A percentile compares a stretch with the other conserved stretches of the same genome.
phyloP scores from a whole-genome alignment of 345 rosid species.

The Cardamine occulta region DNA sequence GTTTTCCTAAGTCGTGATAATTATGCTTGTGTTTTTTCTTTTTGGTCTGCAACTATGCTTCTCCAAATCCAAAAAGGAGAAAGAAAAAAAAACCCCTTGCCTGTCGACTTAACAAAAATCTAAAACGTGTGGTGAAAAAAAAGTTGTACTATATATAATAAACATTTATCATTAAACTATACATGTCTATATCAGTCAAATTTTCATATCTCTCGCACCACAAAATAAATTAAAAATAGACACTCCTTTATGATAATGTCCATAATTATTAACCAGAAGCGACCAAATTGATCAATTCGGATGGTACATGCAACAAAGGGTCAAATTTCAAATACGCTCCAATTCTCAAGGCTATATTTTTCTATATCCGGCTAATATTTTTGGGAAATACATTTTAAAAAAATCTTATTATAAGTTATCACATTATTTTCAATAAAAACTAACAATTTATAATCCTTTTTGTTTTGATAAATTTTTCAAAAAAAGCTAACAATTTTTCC shows the following conservation, averaged over 20 bases:
- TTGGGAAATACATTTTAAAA: neutral
- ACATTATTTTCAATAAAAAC: neutral
- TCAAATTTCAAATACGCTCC: neutral
- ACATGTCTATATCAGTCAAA: conserved; percentile 1
- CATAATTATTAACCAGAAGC: neutral
- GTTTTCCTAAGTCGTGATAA: neutral
- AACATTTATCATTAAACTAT: neutral
- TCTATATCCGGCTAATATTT: neutral
- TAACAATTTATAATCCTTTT: too few relatives aligned
- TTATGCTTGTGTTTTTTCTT: neutral
- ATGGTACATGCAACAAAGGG: conserved; percentile 2
- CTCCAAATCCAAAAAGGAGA: neutral
- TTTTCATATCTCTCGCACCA: conserved; percentile 1
- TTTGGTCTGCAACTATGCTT: neutral
- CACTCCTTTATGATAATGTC: conserved; percentile 6
- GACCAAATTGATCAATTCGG: neutral
- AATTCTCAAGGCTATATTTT: neutral
- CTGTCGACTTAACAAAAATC: neutral
- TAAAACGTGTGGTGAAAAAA: neutral
- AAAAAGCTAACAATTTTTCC: neutral
- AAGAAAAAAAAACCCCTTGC: neutral
- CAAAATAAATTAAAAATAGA: neutral
- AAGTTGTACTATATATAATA: neutral
- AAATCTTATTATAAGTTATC: neutral
- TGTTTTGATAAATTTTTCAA: too few relatives aligned